Conservation (phyloP, 2,329 filamentous ascomycete genomes). For the Pestalotiopsis sp. region DNA sequence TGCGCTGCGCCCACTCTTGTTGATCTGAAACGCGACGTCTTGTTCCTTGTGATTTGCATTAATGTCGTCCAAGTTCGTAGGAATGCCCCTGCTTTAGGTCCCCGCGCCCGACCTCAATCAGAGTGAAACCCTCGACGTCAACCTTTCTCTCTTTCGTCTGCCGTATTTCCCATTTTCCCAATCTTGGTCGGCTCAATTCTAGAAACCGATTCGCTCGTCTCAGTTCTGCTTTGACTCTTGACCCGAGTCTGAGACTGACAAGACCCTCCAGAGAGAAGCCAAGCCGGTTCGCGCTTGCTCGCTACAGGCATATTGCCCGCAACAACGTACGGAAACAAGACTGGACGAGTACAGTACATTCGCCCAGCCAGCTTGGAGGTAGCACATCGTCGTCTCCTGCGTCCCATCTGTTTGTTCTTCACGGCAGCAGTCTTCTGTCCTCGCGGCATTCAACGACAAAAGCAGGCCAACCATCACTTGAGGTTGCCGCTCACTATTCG, state of each 20-base stretch:
- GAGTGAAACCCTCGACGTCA: constrained; percentile 5
- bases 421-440: background rate
- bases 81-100: constrained; percentile 5
- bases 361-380: background rate
- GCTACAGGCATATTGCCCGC: background rate
- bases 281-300: background rate
- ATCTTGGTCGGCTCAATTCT: background rate
- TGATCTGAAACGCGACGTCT: constrained; percentile 13
- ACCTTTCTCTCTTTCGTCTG: background rate
- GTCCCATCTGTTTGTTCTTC: background rate
- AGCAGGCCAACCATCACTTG: background rate
- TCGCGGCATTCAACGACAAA: background rate
- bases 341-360: background rate
- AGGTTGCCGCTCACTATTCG: background rate
- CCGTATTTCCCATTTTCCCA: background rate
- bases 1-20: constrained; percentile 10
- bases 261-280: background rate
- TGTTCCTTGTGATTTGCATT: constrained; percentile 11
- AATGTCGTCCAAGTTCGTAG: background rate
- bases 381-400: background rate
- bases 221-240: background rate
- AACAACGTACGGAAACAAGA: background rate
- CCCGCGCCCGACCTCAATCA: constrained; percentile 7
- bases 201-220: background rate
- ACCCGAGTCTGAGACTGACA: background rate